Conservation (phyloP, 1,284 basidiomycete species). For the Ustanciosporium gigantosporum region DNA sequence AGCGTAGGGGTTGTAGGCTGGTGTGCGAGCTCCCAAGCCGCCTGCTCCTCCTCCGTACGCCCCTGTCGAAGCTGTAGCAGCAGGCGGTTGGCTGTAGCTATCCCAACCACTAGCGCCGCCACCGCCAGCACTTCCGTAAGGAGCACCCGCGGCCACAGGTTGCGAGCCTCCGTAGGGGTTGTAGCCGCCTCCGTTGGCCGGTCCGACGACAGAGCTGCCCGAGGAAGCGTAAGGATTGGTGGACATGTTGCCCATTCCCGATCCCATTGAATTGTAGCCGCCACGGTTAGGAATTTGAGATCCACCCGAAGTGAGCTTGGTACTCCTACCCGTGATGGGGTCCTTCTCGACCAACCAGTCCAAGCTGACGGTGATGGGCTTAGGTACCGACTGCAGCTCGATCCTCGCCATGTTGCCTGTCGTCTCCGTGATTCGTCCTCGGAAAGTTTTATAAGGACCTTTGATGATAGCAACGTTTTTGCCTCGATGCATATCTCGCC, state of each 20-base stretch:
- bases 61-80: conserved; percentile 8
- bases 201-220: conserved; percentile 10
- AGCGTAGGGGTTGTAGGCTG: conserved; percentile 44
- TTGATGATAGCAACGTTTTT: conserved; percentile 78
- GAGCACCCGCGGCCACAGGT: conserved; percentile 13
- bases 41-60: conserved; percentile 14
- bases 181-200: conserved; percentile 9
- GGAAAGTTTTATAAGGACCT: conserved; percentile 87
- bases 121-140: conserved; percentile 10
- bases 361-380: conserved; percentile 83
- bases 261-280: conserved; percentile 12
- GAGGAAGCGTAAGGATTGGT: conserved; percentile 32
- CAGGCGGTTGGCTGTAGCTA: conserved; percentile 28
- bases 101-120: conserved; percentile 11
- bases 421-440: conserved; percentile 92
- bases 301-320: conserved; percentile 24
- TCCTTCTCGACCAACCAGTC: conserved; percentile 76
- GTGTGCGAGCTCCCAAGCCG: conserved; percentile 49
- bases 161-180: conserved; percentile 29
- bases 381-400: conserved; percentile 87
- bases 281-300: conserved; percentile 9
- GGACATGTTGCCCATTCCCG: conserved; percentile 22
- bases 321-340: conserved; percentile 49
- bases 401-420: conserved; percentile 86
- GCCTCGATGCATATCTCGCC: conserved; percentile 77